Evolutionary conservation across 805 yeast species (phyloP), one percentile per base, ranked within the genome.

Genomic region (Candida sithepensis): DNA sequence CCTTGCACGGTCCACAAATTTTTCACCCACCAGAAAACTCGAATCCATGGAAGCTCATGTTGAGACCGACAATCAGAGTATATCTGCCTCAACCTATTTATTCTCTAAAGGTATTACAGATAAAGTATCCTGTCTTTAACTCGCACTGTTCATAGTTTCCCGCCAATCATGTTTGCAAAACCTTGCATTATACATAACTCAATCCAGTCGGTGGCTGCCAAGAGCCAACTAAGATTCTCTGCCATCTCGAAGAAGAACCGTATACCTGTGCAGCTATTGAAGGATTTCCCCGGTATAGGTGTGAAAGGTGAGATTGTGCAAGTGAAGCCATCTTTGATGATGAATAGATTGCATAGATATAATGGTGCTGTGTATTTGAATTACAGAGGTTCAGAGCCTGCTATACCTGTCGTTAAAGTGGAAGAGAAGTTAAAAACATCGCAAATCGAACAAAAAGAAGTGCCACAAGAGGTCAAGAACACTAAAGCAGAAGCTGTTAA

Each of bases 241-340:
- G 78, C 79, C 1, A 63, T 71, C 21, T 67, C 77, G 10, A 78
- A 77, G 57, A 77, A 78, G 60, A 74, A 77, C 52, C 77, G 78
- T 56, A 80, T 88, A 43, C 71, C 76, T 33, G 90, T 90, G 13
- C 97, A 90, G 69, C 70, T 89, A n/a, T 71, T 88, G 50, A 76
- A 72, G 58, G 87, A 87, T 58, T 75, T 80, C 60, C 78, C 81
- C 26, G 75, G 75, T 13, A 66, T 84, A 47, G 95, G 96, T 19
- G 69, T 69, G 20, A 71, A 69, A 50, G 97, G 97, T 32, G 85
- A 90, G 68, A 74, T 90, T 39, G 74, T 85, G 24, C 71, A 77
- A 32, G 96, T 90, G 18, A 75, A 80, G 52, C 90, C 96, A 26
- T 86, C 89, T 20, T 72, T 79, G 52, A 90, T 90, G 96, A 79